Evolutionary conservation across 2,329 filamentous ascomycete genomes (phyloP), one percentile per base, ranked within the genome.

Genomic region (Ophiostoma triangulosporum): DNA sequence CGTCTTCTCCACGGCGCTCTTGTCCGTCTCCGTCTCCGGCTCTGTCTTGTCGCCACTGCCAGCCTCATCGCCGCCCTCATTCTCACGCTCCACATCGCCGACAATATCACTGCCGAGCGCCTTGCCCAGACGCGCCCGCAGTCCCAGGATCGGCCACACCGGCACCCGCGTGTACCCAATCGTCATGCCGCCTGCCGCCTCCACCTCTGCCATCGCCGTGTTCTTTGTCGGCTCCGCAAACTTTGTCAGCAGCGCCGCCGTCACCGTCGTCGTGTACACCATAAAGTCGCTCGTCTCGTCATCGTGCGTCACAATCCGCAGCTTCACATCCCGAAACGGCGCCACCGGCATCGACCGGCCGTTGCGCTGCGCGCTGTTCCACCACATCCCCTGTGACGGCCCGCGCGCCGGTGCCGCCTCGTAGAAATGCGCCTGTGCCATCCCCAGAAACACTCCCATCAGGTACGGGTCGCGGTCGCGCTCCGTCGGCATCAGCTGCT

Each of bases 351-450:
- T 20, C 7, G 38, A 17, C 3, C 15, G 24, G 27, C 20, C 29
- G 32, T 27, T 26, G 9, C 50, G 24, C 55, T 54, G 49, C 15
- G 57, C 46, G 36, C 51, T 52, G 33, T 57, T 51, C 31, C 56
- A 52, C 5, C 54, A 53, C 0, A 62, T 63, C 52, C 63, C 64
- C 24, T 61, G 62, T 3, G 64, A 63, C 4, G 60, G 57, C 6
- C 17, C 15, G 26, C 53, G 52, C 15, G 57, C 54, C 6, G 58
- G 29, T 7, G 53, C 48, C 1, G 50, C 50, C 17, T 64, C 60
- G 60, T 80, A 79, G 54, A 76, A 76, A 48, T 75, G 69, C 8
- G 70, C 68, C 59, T 81, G 78, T 7, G 78, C 78, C 73, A 81
- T 76, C 48, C 74, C 73, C 12, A 81, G 59, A 54, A 80, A 73